Conservation (phyloP, 352 stramenopile genomes). For the Phytophthora brassicae region DNA sequence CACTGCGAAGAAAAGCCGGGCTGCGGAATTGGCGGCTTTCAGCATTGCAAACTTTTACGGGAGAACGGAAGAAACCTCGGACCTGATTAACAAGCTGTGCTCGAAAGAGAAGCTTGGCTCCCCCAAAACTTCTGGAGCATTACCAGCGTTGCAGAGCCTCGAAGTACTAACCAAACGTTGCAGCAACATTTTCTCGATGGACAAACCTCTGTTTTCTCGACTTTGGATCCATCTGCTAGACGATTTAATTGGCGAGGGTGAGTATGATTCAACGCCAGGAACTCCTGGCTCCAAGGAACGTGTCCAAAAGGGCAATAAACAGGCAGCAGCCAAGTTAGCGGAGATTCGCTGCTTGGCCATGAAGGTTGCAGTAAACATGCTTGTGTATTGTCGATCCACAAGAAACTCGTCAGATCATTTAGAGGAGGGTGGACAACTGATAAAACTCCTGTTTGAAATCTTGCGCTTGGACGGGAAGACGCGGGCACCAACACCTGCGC, state of each 20-base stretch:
- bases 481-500: conserved; percentile 38
- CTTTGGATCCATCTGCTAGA: conserved; percentile 56
- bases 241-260: conserved; percentile 31
- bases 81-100: conserved; percentile 53
- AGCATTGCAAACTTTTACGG: conserved; percentile 53
- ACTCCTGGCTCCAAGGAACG: conserved; percentile 19
- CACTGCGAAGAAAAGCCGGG: conserved; percentile 34
- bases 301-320: conserved; percentile 23
- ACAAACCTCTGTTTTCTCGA: conserved; percentile 28
- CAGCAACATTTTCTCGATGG: conserved; percentile 23
- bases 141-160: conserved; percentile 60
- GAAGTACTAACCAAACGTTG: conserved; percentile 67
- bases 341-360: conserved; percentile 64
- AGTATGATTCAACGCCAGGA: conserved; percentile 6
- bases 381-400: conserved; percentile 42
- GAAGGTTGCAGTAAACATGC: conserved; percentile 59
- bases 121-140: conserved; percentile 14
- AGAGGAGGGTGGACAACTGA: conserved; percentile 38
- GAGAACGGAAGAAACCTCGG: conserved; percentile 31
- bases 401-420: conserved; percentile 15
- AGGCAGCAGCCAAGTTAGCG: conserved; percentile 23
- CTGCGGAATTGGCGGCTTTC: conserved; percentile 57
- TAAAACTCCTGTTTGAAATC: conserved; percentile 59
- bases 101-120: conserved; percentile 46
- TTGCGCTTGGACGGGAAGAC: conserved; percentile 60